Conservation (phyloP, 75 land plant species). For the Picea sitchensis region DNA sequence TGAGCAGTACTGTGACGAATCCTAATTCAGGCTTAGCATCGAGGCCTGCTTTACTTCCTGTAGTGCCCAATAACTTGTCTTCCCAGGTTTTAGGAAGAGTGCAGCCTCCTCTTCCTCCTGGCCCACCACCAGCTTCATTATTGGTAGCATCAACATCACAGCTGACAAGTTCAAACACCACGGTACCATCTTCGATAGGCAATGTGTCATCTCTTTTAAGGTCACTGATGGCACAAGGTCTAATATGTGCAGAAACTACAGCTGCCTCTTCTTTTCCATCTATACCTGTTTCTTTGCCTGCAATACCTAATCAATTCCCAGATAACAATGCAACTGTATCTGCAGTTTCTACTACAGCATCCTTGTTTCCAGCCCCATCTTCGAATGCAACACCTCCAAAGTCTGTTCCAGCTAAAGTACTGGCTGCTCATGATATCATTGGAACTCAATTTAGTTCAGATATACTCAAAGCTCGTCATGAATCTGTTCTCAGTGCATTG, state of each 20-base stretch:
- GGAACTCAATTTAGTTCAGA: conserved; percentile 80
- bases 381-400: not conserved
- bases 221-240: conserved; percentile 77
- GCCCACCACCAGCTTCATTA: conserved; percentile 57
- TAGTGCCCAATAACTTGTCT: conserved; percentile 13
- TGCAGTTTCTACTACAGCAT: not conserved
- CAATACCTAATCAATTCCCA: not conserved
- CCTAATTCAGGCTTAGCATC: conserved; percentile 12
- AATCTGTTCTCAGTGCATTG: conserved; percentile 62
- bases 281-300: not conserved
- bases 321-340: conserved; percentile 4
- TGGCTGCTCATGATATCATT: conserved; percentile 30
- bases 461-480: conserved; percentile 73
- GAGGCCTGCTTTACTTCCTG: conserved; percentile 3
- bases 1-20: not conserved
- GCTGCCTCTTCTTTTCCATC: not conserved
- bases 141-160: conserved; percentile 16
- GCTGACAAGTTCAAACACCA: conserved; percentile 8
- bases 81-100: conserved; percentile 17
- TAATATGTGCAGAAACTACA: conserved; percentile 46
- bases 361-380: conserved; percentile 5
- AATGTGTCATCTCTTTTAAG: conserved; percentile 52
- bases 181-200: conserved; percentile 26
- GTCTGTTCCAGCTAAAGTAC: not conserved
- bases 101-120: conserved; percentile 68